These are phyloP conservation scores for Aureobasidium sp. DNA, from an alignment of 2,329 filamentous ascomycete species.

Conservation along the genomic window DNA sequence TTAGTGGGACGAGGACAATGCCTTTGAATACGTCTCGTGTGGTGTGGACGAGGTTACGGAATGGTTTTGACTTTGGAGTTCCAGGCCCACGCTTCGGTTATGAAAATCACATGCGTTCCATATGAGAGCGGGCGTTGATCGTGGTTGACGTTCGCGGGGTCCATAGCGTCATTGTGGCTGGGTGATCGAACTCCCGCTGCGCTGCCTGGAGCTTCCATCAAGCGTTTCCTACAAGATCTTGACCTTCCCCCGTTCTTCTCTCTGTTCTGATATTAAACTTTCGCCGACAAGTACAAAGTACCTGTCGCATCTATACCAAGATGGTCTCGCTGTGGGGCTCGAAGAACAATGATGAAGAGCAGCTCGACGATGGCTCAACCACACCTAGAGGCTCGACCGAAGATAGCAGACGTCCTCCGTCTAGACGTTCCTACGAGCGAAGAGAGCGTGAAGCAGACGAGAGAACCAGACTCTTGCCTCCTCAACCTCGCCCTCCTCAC, in stretches of 20 bases:
- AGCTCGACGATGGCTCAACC: conserved; percentile 25
- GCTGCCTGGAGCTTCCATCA: conserved; percentile 6
- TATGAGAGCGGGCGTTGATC: not conserved
- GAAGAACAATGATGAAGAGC: conserved; percentile 38
- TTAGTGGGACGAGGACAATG: not conserved
- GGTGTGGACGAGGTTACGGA: not conserved
- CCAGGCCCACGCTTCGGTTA: not conserved
- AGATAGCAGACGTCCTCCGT: conserved; percentile 18
- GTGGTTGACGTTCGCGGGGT: not conserved
- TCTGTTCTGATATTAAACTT: conserved; percentile 1
- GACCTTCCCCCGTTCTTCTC: conserved; percentile 6
- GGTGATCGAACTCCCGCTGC: not conserved
- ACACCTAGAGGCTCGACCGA: conserved; percentile 18
- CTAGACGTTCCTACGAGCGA: conserved; percentile 26
- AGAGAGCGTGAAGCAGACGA: conserved; percentile 46
- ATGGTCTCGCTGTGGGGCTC: conserved; percentile 52
- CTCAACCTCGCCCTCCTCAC: conserved; percentile 47
- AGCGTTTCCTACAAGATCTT: conserved; percentile 10
- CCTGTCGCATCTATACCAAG: conserved; percentile 17
- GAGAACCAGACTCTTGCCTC: conserved; percentile 59
- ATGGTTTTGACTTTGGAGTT: not conserved
- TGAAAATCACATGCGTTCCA: not conserved
- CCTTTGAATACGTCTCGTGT: not conserved
- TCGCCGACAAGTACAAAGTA: conserved; percentile 10
- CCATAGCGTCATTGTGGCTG: conserved; percentile 2